phyloP scores from a whole-genome alignment of 768 basidiomycete genomes.

The Phylloporus scabripes region DNA sequence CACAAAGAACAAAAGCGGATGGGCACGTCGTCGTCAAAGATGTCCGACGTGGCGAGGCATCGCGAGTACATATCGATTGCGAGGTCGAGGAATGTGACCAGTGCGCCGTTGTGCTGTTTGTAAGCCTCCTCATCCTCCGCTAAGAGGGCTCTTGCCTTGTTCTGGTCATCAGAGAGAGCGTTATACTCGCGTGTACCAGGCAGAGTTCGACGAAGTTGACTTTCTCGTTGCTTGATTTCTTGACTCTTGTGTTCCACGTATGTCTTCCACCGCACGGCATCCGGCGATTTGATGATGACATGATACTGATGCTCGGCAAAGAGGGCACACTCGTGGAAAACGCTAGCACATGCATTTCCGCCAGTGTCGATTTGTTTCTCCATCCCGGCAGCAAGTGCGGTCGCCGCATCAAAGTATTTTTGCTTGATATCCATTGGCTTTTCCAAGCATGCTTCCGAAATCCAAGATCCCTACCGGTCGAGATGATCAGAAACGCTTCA shows the following conservation, averaged over 20 bases:
- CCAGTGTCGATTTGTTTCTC: constrained; percentile 19
- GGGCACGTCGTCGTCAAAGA: constrained; percentile 68
- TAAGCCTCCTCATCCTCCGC: constrained; percentile 48
- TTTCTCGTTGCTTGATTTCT: constrained; percentile 56
- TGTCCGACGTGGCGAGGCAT: constrained; percentile 63
- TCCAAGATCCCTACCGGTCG: constrained; percentile 76
- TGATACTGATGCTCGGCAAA: constrained; percentile 90
- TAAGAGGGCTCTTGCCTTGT: constrained; percentile 44
- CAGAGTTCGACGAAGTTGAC: constrained; percentile 26
- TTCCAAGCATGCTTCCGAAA: constrained; percentile 76
- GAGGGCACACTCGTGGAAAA: constrained; percentile 77
- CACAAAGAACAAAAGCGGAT: constrained; percentile 87
- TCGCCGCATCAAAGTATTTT: constrained; percentile 67
- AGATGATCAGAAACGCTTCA: background rate
- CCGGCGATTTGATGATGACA: constrained; percentile 60
- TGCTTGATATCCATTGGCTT: constrained; percentile 66
- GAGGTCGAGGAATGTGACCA: constrained; percentile 59
- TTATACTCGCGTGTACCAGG: constrained; percentile 15
- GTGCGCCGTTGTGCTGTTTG: constrained; percentile 37
- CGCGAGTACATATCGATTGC: constrained; percentile 85
- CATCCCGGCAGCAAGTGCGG: constrained; percentile 27
- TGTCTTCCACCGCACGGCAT: constrained; percentile 60
- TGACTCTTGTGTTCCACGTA: constrained; percentile 68
- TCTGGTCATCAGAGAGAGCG: constrained; percentile 34
- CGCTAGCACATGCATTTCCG: constrained; percentile 40